Base-by-base conservation (phyloP, 345 rosid species). In the Alliaria petiolata region DNA sequence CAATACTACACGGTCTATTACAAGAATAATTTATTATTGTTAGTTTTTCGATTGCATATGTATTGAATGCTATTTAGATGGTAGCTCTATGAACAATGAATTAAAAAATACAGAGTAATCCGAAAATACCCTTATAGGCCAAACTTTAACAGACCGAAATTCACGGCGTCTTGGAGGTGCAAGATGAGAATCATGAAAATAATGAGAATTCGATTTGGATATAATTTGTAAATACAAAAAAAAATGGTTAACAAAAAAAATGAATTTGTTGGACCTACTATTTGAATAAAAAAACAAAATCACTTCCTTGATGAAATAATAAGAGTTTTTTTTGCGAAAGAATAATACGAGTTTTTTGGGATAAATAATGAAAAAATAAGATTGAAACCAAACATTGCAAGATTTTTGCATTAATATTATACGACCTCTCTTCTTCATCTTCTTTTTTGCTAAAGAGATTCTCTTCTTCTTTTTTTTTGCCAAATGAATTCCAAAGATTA, bases 131-230 rank as follows among this genome's bases (percentile, higher is more conserved):
- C 58, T 52, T 61, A 6, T 42, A 1, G 2, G 13, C 68, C 26
- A 28, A 67, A 67, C 54, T 34, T 33, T 50, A 68, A 68, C 45
- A n/a, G 19, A 62, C 65, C 70, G 22, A 17, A 28, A 45, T 46
- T 62, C 46, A 54, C 31, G 75, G 70, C 79, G 53, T 31, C 70
- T n/a, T 38, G 44, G 12, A 75, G 38, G 59, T 65, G 16, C 52
- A 69, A 75, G 54, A 14, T 69, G 12, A 62, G 70, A 54, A 55
- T 54, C 74, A 61, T 44, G 79, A 8, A 62, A 45, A 61, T 36
- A 16, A 53, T 36, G 52, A 75, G 62, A 17, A n/a, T 19, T 39
- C 39, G 1, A 57, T 28, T 8, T 30, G 28, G 6, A 3, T 47
- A 49, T 19, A 12, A 17, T 51, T 49, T 36, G 13, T 15, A 9